Evolutionary conservation across 257 asterid species (phyloP).

Genomic region (Ocimum tenuiflorum): DNA sequence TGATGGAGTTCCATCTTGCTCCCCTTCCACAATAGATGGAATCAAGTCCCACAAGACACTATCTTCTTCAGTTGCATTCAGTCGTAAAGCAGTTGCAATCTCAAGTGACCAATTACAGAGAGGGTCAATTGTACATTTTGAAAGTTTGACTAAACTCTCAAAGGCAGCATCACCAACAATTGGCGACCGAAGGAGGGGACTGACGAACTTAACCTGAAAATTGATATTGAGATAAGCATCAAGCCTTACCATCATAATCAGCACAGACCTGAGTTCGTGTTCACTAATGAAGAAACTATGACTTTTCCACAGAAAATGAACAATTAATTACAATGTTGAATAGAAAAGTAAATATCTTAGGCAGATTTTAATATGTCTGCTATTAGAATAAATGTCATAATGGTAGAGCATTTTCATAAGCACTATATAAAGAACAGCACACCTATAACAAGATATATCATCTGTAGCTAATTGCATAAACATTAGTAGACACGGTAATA

Average conservation of each 20-base stretch:
- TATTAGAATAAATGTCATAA: constrained; percentile 1
- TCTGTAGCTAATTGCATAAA: not conserved
- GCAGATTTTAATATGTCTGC: not conserved
- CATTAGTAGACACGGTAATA: not conserved
- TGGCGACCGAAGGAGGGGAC: constrained; percentile 67
- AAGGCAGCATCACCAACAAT: constrained; percentile 86
- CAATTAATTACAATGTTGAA: not conserved
- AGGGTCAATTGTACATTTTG: constrained; percentile 77
- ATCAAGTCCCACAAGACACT: constrained; percentile 56
- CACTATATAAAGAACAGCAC: not conserved
- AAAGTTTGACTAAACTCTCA: constrained; percentile 76
- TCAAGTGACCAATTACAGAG: constrained; percentile 94
- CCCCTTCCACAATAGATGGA: constrained; percentile 59
- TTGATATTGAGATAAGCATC: not conserved
- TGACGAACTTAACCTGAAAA: constrained; percentile 67
- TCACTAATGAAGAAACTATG: not conserved
- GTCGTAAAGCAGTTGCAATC: constrained; percentile 83
- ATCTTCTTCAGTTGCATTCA: constrained; percentile 57
- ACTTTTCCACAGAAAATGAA: constrained; percentile 1
- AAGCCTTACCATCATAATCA: constrained; percentile 1
- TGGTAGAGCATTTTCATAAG: not conserved
- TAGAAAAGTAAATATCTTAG: not conserved
- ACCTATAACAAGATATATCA: not conserved
- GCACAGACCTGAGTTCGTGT: not conserved
- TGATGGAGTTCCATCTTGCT: constrained; percentile 48